Evolutionary conservation across 768 basidiomycete genomes (phyloP).

Genomic region (Hemileccinum rubropunctum): DNA sequence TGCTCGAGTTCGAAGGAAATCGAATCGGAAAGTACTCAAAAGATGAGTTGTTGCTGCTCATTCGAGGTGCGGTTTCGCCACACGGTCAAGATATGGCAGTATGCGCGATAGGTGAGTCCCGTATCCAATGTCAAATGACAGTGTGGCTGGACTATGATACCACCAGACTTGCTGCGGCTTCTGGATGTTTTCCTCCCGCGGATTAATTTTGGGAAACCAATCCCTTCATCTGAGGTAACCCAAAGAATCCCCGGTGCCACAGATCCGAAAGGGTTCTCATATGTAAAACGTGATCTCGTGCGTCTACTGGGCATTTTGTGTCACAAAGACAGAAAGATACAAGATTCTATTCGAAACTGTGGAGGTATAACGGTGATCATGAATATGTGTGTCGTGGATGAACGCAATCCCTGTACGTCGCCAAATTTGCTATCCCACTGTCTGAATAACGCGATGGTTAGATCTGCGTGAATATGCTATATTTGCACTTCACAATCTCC

Average conservation of each 20-base stretch:
- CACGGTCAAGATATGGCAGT: conserved; percentile 47
- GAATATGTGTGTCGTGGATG: conserved; percentile 88
- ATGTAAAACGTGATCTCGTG: conserved; percentile 89
- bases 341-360: conserved; percentile 68
- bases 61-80: conserved; percentile 43
- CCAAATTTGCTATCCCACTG: neutral
- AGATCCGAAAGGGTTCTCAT: conserved; percentile 65
- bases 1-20: conserved; percentile 43
- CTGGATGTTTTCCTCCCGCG: conserved; percentile 82
- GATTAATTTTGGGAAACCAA: conserved; percentile 73
- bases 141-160: neutral
- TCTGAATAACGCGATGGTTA: conserved; percentile 7
- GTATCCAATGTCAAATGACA: neutral
- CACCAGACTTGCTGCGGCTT: conserved; percentile 75
- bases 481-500: conserved; percentile 74
- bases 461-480: conserved; percentile 93
- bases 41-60: conserved; percentile 34
- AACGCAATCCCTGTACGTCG: conserved; percentile 86
- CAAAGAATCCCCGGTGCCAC: conserved; percentile 22
- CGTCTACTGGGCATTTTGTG: conserved; percentile 79
- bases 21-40: conserved; percentile 10
- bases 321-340: conserved; percentile 59
- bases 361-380: conserved; percentile 81
- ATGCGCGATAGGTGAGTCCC: conserved; percentile 53
- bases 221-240: conserved; percentile 22